Conservation (phyloP, 75 land plant species). For the Sequoia sempervirens region DNA sequence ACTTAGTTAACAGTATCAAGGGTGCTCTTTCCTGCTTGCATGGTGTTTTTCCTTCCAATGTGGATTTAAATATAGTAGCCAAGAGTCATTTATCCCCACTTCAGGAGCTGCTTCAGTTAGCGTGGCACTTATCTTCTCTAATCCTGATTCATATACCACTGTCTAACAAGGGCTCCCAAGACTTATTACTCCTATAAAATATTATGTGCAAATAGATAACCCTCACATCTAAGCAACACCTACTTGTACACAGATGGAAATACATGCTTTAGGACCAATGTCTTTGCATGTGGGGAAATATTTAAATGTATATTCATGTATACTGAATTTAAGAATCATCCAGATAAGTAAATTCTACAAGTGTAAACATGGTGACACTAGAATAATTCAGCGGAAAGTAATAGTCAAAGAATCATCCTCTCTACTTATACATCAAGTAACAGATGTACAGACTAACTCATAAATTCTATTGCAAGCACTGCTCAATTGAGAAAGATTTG, state of each 20-base stretch:
- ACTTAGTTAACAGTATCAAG: background rate
- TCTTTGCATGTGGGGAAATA: background rate
- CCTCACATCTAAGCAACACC: background rate
- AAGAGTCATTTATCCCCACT: background rate
- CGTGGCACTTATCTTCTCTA: background rate
- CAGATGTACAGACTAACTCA: constrained; percentile 8
- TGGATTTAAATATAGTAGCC: background rate
- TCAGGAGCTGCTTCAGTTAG: background rate
- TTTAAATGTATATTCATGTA: background rate
- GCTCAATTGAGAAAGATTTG: background rate
- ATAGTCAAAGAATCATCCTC: background rate
- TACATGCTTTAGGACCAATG: background rate
- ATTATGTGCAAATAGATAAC: background rate
- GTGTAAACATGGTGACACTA: background rate
- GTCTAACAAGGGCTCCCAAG: background rate
- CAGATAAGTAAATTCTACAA: background rate
- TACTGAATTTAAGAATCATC: background rate
- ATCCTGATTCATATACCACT: background rate
- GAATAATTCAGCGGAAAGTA: background rate
- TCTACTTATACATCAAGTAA: background rate
- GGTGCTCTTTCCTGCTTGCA: background rate
- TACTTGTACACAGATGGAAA: background rate
- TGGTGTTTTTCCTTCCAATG: background rate
- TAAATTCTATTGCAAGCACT: background rate
- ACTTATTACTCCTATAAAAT: background rate